These are phyloP conservation scores for Mycena metata DNA, from an alignment of 768 basidiomycete species.

Conservation along the genomic window DNA sequence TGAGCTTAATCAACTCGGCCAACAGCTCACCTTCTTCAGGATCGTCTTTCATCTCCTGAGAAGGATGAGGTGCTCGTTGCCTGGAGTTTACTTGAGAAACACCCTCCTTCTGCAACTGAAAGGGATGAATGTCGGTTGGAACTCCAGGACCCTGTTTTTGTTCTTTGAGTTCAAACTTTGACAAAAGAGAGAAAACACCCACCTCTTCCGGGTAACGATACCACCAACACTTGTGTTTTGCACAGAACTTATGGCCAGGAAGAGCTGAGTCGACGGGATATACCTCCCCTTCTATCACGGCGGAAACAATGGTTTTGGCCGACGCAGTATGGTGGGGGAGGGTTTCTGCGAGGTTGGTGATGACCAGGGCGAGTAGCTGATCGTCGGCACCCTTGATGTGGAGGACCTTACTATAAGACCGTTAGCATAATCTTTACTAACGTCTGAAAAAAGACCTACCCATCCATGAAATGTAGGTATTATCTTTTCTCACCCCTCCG, in stretches of 20 bases:
- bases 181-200: too few relatives aligned
- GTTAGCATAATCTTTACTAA: not conserved
- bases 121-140: not conserved
- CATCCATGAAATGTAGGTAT: constrained; percentile 1
- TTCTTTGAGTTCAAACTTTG: too few relatives aligned
- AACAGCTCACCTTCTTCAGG: not conserved
- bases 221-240: not conserved
- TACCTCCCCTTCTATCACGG: not conserved
- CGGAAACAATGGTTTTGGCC: not conserved
- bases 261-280: not conserved
- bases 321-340: constrained; percentile 6
- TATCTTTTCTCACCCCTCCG: not conserved
- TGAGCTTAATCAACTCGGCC: not conserved
- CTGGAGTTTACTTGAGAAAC: not conserved
- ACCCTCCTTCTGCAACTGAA: not conserved
- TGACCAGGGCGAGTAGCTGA: not conserved
- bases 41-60: not conserved
- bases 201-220: constrained; percentile 15
- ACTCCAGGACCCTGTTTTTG: not conserved
- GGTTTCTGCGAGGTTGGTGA: constrained; percentile 3
- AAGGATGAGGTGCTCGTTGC: not conserved
- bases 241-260: not conserved
- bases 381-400: not conserved
- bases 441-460: not conserved
- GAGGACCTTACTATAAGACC: not conserved